Conservation (phyloP, 179 eudicot species). For the Spinacia oleracea region DNA sequence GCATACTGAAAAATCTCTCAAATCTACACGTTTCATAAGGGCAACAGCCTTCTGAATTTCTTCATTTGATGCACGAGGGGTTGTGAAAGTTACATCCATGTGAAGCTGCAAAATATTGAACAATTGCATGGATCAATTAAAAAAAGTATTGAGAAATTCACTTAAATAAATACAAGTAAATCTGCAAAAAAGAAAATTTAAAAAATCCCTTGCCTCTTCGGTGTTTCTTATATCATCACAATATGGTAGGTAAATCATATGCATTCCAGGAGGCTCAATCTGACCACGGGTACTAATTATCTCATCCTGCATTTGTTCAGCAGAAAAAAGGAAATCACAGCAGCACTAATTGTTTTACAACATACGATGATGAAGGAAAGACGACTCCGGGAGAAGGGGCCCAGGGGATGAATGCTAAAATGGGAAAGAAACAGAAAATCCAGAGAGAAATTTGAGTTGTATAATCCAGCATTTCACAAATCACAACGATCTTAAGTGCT, state of each 20-base stretch:
- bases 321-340: slow-evolving; percentile 4
- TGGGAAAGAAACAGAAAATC: background rate
- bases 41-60: slow-evolving; percentile 71
- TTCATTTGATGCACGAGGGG: slow-evolving; percentile 71
- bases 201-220: slow-evolving; percentile 77
- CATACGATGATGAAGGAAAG: background rate
- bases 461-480: background rate
- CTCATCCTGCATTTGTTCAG: slow-evolving; percentile 74
- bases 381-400: background rate
- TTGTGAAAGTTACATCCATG: slow-evolving; percentile 39
- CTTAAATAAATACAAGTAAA: background rate
- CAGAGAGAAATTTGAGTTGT: background rate
- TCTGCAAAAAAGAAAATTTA: background rate
- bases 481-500: no score
- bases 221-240: slow-evolving; percentile 85
- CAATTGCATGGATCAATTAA: slow-evolving; percentile 15
- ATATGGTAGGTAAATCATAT: slow-evolving; percentile 96
- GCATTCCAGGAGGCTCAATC: slow-evolving; percentile 98
- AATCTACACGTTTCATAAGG: slow-evolving; percentile 70
- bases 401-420: background rate
- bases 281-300: slow-evolving; percentile 65
- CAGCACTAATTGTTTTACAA: background rate
- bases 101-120: slow-evolving; percentile 53
- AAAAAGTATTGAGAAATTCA: background rate
- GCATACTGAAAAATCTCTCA: slow-evolving; percentile 86